These are phyloP conservation scores for Yamadazyma olivae DNA, from an alignment of 805 yeast genomes.

Conservation along the genomic window DNA sequence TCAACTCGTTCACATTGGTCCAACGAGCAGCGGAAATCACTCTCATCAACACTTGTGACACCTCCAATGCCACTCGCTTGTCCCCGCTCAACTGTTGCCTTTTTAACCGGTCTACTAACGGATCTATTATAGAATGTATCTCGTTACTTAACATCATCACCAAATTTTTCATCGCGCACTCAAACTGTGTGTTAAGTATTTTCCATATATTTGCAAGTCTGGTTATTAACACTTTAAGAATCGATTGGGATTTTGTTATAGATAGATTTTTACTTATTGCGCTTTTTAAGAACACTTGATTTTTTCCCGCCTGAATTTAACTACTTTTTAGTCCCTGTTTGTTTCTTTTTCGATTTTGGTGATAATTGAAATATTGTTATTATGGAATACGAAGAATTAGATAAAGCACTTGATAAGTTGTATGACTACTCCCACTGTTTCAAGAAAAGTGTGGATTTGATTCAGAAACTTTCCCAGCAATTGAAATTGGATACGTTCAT, in stretches of 20 bases:
- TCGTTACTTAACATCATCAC: constrained; percentile 16
- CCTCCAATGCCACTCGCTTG: constrained; percentile 76
- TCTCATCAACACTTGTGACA: constrained; percentile 82
- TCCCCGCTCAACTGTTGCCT: constrained; percentile 85
- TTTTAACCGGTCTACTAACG: constrained; percentile 54
- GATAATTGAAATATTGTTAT: constrained; percentile 9
- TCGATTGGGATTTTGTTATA: too few relatives aligned
- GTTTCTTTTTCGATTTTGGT: neutral
- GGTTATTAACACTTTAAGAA: too few relatives aligned
- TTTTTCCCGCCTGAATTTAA: too few relatives aligned
- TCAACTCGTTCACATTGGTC: constrained; percentile 72
- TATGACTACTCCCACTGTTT: constrained; percentile 31
- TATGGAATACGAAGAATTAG: constrained; percentile 19
- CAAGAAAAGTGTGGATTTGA: constrained; percentile 31
- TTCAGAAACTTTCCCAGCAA: constrained; percentile 39
- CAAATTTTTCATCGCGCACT: too few relatives aligned
- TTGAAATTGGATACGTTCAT: constrained; percentile 40
- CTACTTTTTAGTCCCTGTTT: neutral
- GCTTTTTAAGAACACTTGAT: too few relatives aligned
- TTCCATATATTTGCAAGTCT: too few relatives aligned
- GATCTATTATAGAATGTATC: constrained; percentile 32
- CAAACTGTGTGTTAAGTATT: too few relatives aligned
- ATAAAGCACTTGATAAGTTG: constrained; percentile 20
- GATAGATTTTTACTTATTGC: too few relatives aligned
- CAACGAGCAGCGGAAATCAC: constrained; percentile 88